Percentiles rank a stretch among this genome's conserved stretches.
phyloP scores from a whole-genome alignment of 2,329 filamentous ascomycete species.

The Trichoderma semiorbis region DNA sequence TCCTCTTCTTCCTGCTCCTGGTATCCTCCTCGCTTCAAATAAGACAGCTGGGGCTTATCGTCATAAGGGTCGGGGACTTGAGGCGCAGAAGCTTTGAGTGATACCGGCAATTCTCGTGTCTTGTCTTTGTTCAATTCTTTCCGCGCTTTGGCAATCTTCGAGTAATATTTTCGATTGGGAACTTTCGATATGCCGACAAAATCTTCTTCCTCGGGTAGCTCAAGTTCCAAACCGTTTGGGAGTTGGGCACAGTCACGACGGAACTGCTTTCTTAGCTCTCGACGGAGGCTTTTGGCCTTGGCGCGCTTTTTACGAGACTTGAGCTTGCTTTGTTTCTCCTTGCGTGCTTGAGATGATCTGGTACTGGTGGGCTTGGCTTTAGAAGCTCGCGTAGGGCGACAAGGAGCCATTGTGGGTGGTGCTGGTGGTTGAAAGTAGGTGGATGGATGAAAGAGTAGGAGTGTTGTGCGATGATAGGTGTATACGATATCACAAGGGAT shows the following conservation, averaged over 20 bases:
- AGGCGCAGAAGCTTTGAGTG: neutral
- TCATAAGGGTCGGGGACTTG: neutral
- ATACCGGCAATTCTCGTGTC: neutral
- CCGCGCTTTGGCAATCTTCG: neutral
- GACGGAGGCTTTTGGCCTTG: neutral
- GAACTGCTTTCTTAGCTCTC: neutral
- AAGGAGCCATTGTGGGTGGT: neutral
- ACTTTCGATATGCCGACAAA: neutral
- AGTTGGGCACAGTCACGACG: neutral
- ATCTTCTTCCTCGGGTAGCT: neutral
- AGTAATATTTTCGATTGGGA: neutral
- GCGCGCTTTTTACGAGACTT: neutral
- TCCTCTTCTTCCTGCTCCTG: neutral
- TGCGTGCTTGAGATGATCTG: accelerated
- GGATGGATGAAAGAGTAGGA: neutral
- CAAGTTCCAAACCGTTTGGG: neutral
- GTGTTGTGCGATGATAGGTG: neutral
- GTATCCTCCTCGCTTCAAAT: neutral
- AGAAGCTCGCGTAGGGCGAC: neutral
- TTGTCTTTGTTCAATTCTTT: neutral
- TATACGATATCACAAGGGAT: neutral
- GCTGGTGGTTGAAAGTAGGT: neutral
- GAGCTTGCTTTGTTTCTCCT: neutral
- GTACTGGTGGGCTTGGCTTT: neutral
- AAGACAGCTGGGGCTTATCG: neutral